Percentiles rank a stretch among this genome's conserved stretches.
These are phyloP conservation scores for Eustoma russellianum DNA, from an alignment of 257 asterid species.

Conservation along the genomic window DNA sequence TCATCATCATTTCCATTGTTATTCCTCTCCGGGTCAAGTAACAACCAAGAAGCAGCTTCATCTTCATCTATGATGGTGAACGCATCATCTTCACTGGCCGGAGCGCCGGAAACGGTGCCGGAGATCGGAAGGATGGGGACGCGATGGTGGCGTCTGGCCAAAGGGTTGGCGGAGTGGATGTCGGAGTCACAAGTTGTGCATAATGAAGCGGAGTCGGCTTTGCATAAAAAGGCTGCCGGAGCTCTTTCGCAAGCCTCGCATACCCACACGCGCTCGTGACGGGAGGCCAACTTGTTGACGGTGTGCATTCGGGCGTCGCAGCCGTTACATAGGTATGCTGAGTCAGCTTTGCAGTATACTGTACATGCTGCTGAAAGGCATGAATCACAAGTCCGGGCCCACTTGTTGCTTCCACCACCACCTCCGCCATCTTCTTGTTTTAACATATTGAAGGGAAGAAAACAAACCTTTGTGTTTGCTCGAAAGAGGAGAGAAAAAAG, in stretches of 20 bases:
- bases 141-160: conserved; percentile 85
- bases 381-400: conserved; percentile 46
- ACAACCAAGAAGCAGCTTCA: conserved; percentile 69
- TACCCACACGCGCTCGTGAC: conserved; percentile 47
- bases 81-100: conserved; percentile 15
- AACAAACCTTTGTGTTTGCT: background rate
- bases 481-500: background rate
- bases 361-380: conserved; percentile 44
- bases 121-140: conserved; percentile 44
- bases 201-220: conserved; percentile 76
- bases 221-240: conserved; percentile 65
- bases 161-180: conserved; percentile 77
- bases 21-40: conserved; percentile 31
- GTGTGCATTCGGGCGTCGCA: conserved; percentile 52
- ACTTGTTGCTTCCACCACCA: conserved; percentile 10
- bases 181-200: conserved; percentile 65
- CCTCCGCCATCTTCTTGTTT: conserved; percentile 18
- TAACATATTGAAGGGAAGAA: conserved; percentile 14
- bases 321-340: conserved; percentile 44
- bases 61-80: conserved; percentile 36
- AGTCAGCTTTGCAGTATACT: conserved; percentile 51
- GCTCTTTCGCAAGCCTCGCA: conserved; percentile 59
- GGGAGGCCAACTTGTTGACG: conserved; percentile 19
- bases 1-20: conserved; percentile 7
- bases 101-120: conserved; percentile 19